Evolutionary conservation across 352 stramenopile species (phyloP), one percentile per base, ranked within the genome.

Genomic region (Phytophthora macrochlamydospora): DNA sequence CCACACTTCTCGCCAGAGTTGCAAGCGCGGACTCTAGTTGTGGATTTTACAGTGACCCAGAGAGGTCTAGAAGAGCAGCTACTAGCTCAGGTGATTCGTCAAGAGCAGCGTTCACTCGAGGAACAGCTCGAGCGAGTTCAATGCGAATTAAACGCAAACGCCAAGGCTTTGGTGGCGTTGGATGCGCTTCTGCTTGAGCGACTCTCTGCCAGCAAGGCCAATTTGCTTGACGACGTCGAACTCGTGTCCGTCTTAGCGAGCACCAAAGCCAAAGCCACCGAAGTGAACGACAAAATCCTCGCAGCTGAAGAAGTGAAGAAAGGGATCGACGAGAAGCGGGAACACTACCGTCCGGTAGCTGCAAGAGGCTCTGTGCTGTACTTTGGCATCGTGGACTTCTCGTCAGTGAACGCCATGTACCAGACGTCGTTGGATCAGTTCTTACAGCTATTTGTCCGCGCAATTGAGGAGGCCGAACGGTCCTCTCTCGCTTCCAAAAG

Each of bases 41-140:
- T 98, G 11, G 90, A 98, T 59, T 98, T 98, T 61, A 98, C 91
- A 0, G 92, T 98, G 14, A 98, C 92, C 14, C 84, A 95, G 65
- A 84, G 88, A 51, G 93, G 92, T 3, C 67, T 98, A 1, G 92
- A 97, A 56, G 93, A 98, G 65, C 93, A 98, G 59, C 69, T 98
- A 4, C 72, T 98, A 1, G 92, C 88, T 9, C 75, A 89, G n/a
- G 90, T 98, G 18, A 97, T 98, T 55, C 87, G 94, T 52, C 92
- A 97, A 57, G 92, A 98, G 56, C 91, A 98, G 55, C 87, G 79
- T 37, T 93, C 80, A 7, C 77, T 97, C 0, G 92, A 98, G 69
- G 92, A 97, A 60, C 86, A 96, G 56, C 72, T 97, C n/a, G 80
- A 91, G 7, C 85, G 84, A 12, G 89, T 97, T 8, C 81, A 96